Evolutionary conservation across 176 grass and related monocot genomes (phyloP), one percentile per base, ranked within the genome.

Genomic region (Ananas comosus): DNA sequence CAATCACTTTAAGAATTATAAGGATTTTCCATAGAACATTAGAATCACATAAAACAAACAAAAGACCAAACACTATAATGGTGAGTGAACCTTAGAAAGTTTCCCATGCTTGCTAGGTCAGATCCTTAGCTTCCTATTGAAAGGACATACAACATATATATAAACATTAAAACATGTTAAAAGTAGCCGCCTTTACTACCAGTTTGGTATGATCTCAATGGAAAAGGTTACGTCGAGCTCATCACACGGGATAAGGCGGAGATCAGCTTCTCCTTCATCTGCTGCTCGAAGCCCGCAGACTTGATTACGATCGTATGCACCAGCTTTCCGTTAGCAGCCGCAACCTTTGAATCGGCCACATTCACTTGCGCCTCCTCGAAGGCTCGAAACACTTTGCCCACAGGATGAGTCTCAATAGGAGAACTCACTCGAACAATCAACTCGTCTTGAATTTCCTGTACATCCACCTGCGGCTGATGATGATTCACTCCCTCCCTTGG

Each of bases 271-370:
- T 90, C 94, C 51, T 88, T 99, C 1, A 82, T 99, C 83, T 99
- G 82, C 53, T 86, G 80, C 71, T 93, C 94, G 2, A 84, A 66
- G 24, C 84, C 94, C 19, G 89, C 84, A 13, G 86, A 90, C 57
- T 88, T 89, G 67, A 99, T 87, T 48, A 90, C 79, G 51, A 99
- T 88, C 19, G 89, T 87, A 72, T 99, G 94, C 69, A 90, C 79
- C 4, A 85, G 79, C 3, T 71, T 82, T 11, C 78, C 83, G 1
- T 73, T 79, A 70, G 81, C 88, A 42, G 74, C 13, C 0, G 84
- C 74, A 17, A 99, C 75, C 78, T 93, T 99, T 0, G 89, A 93
- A 66, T 99, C 94, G 0, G 78, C 80, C 51, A 87, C 82, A 9
- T 33, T 23, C 8, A 99, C 77, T 64, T 90, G 81, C 51, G 87